Evolutionary conservation across 2,329 filamentous ascomycete species (phyloP).

Genomic region (Fusarium bactridioides): DNA sequence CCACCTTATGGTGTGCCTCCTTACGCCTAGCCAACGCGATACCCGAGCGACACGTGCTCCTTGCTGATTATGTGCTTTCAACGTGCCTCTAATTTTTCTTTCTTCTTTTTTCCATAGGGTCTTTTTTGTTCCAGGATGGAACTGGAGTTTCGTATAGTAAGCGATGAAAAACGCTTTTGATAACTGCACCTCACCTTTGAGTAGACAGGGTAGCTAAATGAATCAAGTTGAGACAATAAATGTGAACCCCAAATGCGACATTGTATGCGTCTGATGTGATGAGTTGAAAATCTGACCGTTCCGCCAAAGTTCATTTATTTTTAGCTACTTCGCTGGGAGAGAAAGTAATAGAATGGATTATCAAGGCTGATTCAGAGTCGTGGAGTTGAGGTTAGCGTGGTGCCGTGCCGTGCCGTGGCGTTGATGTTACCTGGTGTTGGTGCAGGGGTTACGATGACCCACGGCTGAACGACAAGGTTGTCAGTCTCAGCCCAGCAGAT

Average conservation of each 20-base stretch:
- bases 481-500: background rate
- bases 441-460: background rate
- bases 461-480: background rate
- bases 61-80: background rate
- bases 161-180: constrained; percentile 16
- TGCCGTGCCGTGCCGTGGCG: background rate
- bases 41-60: constrained; percentile 6
- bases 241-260: background rate
- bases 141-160: constrained; percentile 36
- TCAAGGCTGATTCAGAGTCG: background rate
- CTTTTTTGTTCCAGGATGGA: constrained; percentile 26
- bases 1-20: constrained; percentile 2
- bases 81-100: constrained; percentile 23
- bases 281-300: background rate
- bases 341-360: accelerated
- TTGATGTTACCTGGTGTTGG: background rate
- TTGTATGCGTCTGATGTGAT: background rate
- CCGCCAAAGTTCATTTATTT: background rate
- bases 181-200: background rate
- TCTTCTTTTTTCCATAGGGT: constrained; percentile 20
- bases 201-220: constrained; percentile 22
- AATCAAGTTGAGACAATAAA: constrained; percentile 15
- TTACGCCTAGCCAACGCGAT: constrained; percentile 7
- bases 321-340: constrained; percentile 7
- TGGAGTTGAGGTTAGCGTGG: background rate